These are phyloP conservation scores for Syzygium oleosum DNA, from an alignment of 345 rosid genomes.

Conservation along the genomic window DNA sequence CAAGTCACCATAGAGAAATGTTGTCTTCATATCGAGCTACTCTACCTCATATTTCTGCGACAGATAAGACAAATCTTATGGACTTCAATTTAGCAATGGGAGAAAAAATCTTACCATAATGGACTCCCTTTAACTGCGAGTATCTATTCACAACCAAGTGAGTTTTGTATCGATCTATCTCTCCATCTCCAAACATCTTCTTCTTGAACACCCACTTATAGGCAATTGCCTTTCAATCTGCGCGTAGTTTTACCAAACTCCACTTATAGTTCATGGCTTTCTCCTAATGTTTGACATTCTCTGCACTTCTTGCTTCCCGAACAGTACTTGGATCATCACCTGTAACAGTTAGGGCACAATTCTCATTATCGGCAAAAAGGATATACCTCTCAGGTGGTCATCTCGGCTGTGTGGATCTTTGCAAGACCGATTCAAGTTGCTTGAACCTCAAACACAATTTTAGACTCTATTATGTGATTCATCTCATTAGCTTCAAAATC, in stretches of 20 bases:
- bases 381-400: too few relatives aligned
- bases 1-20: background rate
- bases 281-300: background rate
- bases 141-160: background rate
- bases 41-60: background rate
- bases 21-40: background rate
- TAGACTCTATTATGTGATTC: too few relatives aligned
- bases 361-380: too few relatives aligned
- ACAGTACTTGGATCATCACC: background rate
- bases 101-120: background rate
- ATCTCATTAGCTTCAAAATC: too few relatives aligned
- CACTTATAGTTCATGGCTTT: background rate
- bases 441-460: too few relatives aligned
- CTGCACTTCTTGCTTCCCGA: too few relatives aligned
- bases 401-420: too few relatives aligned
- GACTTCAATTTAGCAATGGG: background rate
- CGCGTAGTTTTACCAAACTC: background rate
- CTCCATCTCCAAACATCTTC: background rate
- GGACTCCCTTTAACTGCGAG: background rate
- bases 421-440: too few relatives aligned
- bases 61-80: background rate
- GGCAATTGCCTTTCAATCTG: background rate
- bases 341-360: too few relatives aligned
- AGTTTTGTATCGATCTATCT: background rate
- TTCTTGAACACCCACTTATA: background rate